These are phyloP conservation scores for Aspergillus hiratsukae DNA, from an alignment of 2,329 filamentous ascomycete species.

Conservation along the genomic window DNA sequence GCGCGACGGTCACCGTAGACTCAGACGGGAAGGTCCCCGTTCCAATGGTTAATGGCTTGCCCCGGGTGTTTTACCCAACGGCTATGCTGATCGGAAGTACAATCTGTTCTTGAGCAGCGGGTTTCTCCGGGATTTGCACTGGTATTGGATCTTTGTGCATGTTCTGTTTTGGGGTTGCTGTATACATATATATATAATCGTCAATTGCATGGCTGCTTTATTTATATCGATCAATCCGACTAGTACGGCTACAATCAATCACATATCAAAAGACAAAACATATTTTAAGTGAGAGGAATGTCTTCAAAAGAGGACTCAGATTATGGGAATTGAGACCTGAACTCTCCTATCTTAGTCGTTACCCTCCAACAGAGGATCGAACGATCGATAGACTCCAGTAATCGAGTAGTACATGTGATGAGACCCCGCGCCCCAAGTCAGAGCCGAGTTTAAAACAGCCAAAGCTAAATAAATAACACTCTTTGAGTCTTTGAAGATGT, in stretches of 20 bases:
- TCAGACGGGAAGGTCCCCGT: constrained; percentile 42
- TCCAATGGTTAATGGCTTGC: constrained; percentile 40
- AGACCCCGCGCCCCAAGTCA: neutral
- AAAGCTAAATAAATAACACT: neutral
- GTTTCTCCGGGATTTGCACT: too few species aligned
- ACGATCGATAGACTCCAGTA: neutral
- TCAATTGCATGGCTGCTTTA: neutral
- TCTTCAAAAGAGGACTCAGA: neutral
- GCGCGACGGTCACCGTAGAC: constrained; percentile 41
- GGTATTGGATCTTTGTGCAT: too few species aligned
- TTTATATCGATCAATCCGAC: neutral
- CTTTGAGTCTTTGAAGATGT: neutral
- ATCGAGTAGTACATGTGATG: too few species aligned
- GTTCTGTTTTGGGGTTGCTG: too few species aligned
- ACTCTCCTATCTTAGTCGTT: neutral
- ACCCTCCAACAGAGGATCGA: neutral
- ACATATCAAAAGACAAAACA: neutral
- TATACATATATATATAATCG: too few species aligned
- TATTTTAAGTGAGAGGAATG: neutral
- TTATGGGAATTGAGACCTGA: neutral
- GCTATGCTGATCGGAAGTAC: constrained; percentile 6
- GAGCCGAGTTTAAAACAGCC: neutral
- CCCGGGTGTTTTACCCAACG: constrained; percentile 34
- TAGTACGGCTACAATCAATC: neutral
- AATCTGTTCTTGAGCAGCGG: constrained; percentile 8